These are phyloP conservation scores for Diddensiella santjacobensis DNA, from an alignment of 805 yeast species.

Conservation along the genomic window DNA sequence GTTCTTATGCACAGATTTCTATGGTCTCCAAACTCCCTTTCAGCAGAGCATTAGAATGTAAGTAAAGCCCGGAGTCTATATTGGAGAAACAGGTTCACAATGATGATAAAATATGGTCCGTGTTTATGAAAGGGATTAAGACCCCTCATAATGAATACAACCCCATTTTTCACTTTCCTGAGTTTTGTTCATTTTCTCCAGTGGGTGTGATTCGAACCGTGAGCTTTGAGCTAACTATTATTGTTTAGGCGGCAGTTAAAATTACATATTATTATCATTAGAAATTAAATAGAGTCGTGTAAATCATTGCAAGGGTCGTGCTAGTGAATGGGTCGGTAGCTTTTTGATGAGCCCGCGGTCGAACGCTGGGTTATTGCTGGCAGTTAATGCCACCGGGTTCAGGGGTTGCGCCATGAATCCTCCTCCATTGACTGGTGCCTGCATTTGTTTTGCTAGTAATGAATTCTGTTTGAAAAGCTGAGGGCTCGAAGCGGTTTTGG, in stretches of 20 bases:
- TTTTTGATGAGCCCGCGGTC: constrained; percentile 1
- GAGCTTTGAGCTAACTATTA: too few relatives aligned
- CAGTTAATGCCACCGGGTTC: neutral
- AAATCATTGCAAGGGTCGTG: constrained; percentile 1
- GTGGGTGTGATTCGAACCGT: too few relatives aligned
- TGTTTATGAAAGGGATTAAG: constrained; percentile 39
- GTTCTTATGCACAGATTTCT: too few relatives aligned
- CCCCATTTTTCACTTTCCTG: constrained; percentile 28
- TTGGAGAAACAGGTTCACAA: too few relatives aligned
- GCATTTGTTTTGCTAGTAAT: constrained; percentile 10
- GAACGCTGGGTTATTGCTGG: neutral
- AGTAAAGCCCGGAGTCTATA: too few relatives aligned
- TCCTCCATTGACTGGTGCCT: neutral
- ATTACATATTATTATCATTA: too few relatives aligned
- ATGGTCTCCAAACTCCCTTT: too few relatives aligned
- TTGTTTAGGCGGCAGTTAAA: too few relatives aligned
- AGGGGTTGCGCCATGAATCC: neutral
- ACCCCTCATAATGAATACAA: constrained; percentile 37
- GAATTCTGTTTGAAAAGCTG: constrained; percentile 15
- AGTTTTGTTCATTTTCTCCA: neutral
- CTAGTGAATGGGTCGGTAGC: constrained; percentile 1
- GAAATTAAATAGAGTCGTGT: too few relatives aligned
- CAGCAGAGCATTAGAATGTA: neutral
- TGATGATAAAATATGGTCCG: constrained; percentile 36
- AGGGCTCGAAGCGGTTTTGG: too few relatives aligned